These are phyloP conservation scores for Cardamine resedifolia DNA, from an alignment of 345 rosid genomes.

Conservation along the genomic window DNA sequence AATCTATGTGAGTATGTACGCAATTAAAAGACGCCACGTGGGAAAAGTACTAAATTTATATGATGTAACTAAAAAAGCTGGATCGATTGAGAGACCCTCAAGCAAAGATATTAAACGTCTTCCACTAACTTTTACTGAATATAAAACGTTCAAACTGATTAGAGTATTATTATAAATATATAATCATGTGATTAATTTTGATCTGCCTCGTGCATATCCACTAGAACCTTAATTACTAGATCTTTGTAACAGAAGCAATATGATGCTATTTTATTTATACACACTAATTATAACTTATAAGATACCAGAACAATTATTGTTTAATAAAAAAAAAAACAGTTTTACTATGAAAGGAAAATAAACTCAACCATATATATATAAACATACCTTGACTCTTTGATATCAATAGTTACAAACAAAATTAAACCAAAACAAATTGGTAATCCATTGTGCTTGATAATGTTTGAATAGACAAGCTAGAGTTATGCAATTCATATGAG, in stretches of 20 bases:
- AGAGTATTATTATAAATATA: slow-evolving; percentile 11
- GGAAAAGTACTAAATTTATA: slow-evolving; percentile 23
- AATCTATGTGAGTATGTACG: background rate
- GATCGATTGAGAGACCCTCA: slow-evolving; percentile 29
- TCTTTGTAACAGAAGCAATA: slow-evolving; percentile 13
- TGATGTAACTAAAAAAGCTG: slow-evolving; percentile 23
- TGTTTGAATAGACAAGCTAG: background rate
- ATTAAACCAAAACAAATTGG: background rate
- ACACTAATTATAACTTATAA: no score
- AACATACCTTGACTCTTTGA: background rate
- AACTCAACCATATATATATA: background rate
- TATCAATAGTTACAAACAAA: slow-evolving; percentile 6
- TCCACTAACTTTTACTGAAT: background rate
- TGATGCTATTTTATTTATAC: background rate
- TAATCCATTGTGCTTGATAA: background rate
- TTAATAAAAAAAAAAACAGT: background rate
- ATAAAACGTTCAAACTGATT: slow-evolving; percentile 18
- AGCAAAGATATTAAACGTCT: slow-evolving; percentile 28
- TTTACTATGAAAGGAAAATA: background rate
- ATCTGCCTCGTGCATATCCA: slow-evolving; percentile 19
- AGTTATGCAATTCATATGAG: background rate
- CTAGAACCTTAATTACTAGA: slow-evolving; percentile 22
- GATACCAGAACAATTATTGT: background rate
- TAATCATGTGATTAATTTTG: slow-evolving; percentile 12
- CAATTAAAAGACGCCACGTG: slow-evolving; percentile 34